Base-by-base conservation (phyloP, 345 rosid species). In the Bruguiera sexangula region DNA sequence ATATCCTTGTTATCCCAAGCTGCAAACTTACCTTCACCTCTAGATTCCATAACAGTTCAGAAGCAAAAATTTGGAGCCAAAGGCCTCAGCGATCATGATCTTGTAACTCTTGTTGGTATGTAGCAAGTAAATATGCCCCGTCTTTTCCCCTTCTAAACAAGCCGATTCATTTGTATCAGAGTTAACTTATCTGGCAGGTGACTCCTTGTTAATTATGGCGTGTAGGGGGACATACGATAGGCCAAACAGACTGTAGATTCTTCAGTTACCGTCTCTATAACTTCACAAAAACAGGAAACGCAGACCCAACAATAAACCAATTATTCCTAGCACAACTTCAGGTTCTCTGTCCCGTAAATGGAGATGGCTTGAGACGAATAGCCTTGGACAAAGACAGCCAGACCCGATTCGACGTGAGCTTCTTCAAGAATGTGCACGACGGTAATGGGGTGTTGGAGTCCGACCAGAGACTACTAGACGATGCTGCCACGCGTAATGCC, bases 391-490 rank as follows among this genome's bases (percentile, higher is more conserved):
- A 57, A 16, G 83, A 75, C 5, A 89, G 88, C 69, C 86, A 74
- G 48, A 69, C 62, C 0, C 72, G 78, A 6, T 91, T 91, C 20
- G 97, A 91, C 62, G 80, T 67, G 18, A 80, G 80, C 68, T 87
- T 75, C 78, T 91, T 81, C 75, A 81, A 82, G 82, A 91, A 89
- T 62, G 61, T 91, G 20, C 73, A 86, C 3, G 88, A 86, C 7
- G 91, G 93, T 1, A 85, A 82, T 48, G 95, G 81, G 37, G 85
- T 89, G 19, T 70, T 89, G 63, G 95, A 91, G 74, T 89, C 95
- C 16, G 97, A 91, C 71, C 91, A 87, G 70, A 81, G 92, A 85
- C 85, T 91, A 27, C 83, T 86, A 88, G 81, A 79, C 8, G 92
- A 91, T 62, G 66, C 80, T 6, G 71, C 75, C 15, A 89, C 97